A percentile compares a stretch with the other conserved stretches of the same genome.
These are phyloP conservation scores for Geranium incanum DNA, from an alignment of 441 rosid genomes.

Conservation along the genomic window DNA sequence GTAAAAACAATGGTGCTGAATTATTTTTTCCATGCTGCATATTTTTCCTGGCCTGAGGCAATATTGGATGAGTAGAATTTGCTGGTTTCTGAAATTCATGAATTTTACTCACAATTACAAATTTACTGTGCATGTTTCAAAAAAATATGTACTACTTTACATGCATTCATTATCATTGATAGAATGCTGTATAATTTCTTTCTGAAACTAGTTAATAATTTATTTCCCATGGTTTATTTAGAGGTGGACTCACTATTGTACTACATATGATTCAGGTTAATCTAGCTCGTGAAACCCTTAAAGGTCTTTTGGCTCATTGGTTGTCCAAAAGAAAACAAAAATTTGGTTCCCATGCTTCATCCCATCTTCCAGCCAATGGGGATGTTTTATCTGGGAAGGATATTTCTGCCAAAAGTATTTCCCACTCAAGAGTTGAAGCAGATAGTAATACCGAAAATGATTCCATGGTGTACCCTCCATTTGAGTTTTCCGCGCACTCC, in stretches of 20 bases:
- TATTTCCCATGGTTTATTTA: constrained; percentile 1
- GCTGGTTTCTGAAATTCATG: neutral
- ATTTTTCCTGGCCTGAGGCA: neutral
- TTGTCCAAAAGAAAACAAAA: constrained; percentile 67
- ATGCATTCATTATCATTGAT: neutral
- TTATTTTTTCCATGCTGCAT: neutral
- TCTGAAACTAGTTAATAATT: neutral
- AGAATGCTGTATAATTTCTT: neutral
- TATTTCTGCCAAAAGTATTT: constrained; percentile 39
- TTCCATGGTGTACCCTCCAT: constrained; percentile 75
- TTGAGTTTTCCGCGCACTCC: constrained; percentile 67
- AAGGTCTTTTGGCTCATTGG: constrained; percentile 93
- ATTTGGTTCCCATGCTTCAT: constrained; percentile 29
- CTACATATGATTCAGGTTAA: constrained; percentile 51
- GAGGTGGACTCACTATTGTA: neutral
- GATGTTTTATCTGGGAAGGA: constrained; percentile 63
- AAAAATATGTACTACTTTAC: neutral
- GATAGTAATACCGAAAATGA: constrained; percentile 72
- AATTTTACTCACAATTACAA: neutral
- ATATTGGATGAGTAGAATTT: neutral
- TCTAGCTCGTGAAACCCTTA: constrained; percentile 91
- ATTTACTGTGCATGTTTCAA: neutral
- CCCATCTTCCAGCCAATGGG: constrained; percentile 59
- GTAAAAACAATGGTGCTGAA: neutral
- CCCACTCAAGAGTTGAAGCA: constrained; percentile 57